phyloP scores from a whole-genome alignment of 2,329 filamentous ascomycete genomes.

The Alternaria conjuncta region DNA sequence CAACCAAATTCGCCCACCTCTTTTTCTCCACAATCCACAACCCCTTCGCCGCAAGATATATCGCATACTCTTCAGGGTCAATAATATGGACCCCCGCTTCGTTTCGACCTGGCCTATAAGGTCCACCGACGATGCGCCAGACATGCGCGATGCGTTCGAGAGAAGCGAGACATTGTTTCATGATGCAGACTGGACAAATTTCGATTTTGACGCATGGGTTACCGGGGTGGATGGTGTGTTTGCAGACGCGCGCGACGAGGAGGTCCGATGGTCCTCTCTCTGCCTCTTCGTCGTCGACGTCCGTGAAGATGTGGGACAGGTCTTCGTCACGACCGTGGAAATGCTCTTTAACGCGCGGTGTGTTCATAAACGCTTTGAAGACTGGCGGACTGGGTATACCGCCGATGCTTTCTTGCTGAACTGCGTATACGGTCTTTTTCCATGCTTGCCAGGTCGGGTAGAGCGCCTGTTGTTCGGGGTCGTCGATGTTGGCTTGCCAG shows the following conservation, averaged over 20 bases:
- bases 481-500: not conserved
- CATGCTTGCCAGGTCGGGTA: not conserved
- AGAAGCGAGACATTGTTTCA: not conserved
- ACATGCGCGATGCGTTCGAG: constrained; percentile 1
- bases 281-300: not conserved
- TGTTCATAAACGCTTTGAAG: constrained; percentile 2
- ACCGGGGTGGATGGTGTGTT: not conserved
- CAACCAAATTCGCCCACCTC: constrained; percentile 2
- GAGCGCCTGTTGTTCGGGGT: not conserved
- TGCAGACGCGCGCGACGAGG: not conserved
- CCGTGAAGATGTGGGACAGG: not conserved
- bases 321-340: not conserved
- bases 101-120: not conserved
- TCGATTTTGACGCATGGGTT: not conserved
- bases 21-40: constrained; percentile 4
- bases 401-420: not conserved
- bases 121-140: constrained; percentile 2
- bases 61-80: not conserved
- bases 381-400: not conserved
- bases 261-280: not conserved
- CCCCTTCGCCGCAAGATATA: not conserved
- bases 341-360: not conserved
- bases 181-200: constrained; percentile 1
- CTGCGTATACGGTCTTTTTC: not conserved
- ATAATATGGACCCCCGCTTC: not conserved